A percentile compares a stretch with the other conserved stretches of the same genome.
These are phyloP conservation scores for Edaphochlamys debaryana DNA, from an alignment of 139 green algal species.

Conservation along the genomic window DNA sequence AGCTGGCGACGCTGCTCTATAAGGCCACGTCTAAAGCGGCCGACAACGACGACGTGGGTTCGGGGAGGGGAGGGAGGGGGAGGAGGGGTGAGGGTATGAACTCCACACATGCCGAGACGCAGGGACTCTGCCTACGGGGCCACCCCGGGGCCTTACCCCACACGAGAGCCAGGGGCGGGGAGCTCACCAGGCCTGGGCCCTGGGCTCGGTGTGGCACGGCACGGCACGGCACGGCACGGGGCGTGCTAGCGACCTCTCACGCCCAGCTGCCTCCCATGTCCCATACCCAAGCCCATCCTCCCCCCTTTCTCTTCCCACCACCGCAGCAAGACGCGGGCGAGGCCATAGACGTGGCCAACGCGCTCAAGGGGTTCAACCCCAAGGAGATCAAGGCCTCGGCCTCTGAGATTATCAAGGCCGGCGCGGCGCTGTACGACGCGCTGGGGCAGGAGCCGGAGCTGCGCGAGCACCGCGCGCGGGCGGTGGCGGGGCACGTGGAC, in stretches of 20 bases:
- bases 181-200: too few species aligned
- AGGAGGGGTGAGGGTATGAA: too few species aligned
- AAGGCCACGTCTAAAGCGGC: conserved; percentile 66
- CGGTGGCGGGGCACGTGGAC: conserved; percentile 73
- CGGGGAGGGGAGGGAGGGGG: background rate
- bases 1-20: conserved; percentile 82
- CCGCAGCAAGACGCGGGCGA: conserved; percentile 24
- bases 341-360: conserved; percentile 40
- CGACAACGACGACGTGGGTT: conserved; percentile 59
- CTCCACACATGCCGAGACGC: background rate
- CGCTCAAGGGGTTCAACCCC: conserved; percentile 59
- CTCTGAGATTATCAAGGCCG: conserved; percentile 73
- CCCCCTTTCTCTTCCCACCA: background rate
- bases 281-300: too few species aligned
- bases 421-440: conserved; percentile 76
- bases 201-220: too few species aligned
- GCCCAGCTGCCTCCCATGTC: too few species aligned
- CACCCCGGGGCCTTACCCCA: too few species aligned
- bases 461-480: conserved; percentile 62
- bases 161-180: too few species aligned
- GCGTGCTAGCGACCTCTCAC: too few species aligned
- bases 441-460: conserved; percentile 72
- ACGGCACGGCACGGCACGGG: too few species aligned
- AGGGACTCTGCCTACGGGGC: too few species aligned
- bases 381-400: conserved; percentile 58